A percentile compares a stretch with the other conserved stretches of the same genome.
These are phyloP conservation scores for Aphanomyces invadans DNA, from an alignment of 352 stramenopile genomes.

Conservation along the genomic window DNA sequence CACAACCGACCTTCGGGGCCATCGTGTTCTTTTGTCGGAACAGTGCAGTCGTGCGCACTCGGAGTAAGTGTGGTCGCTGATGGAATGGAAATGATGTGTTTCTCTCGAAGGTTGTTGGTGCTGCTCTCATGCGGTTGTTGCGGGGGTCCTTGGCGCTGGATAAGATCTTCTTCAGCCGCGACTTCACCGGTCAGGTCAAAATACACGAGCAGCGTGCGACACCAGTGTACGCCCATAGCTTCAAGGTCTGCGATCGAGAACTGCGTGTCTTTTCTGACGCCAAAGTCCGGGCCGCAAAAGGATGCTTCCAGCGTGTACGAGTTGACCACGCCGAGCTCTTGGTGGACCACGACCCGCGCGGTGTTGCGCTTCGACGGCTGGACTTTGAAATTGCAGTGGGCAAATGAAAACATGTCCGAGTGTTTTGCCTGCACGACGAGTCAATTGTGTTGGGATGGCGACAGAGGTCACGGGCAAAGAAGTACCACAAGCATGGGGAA, in stretches of 20 bases:
- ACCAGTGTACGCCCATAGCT: constrained; percentile 65
- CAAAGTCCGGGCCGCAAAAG: constrained; percentile 82
- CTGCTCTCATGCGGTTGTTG: constrained; percentile 26
- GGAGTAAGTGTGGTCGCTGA: no score
- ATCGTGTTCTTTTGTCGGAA: background rate
- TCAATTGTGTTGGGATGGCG: no score
- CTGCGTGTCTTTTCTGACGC: constrained; percentile 52
- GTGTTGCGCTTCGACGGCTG: constrained; percentile 86
- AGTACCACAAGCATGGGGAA: constrained; percentile 64
- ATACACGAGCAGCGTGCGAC: constrained; percentile 66
- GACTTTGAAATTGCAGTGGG: constrained; percentile 85
- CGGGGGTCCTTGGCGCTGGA: background rate
- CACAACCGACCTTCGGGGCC: background rate
- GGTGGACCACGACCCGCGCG: constrained; percentile 83
- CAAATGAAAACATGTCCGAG: constrained; percentile 65
- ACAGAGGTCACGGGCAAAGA: no score
- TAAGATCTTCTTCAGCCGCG: constrained; percentile 5
- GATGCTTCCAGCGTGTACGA: constrained; percentile 88
- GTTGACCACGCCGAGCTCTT: constrained; percentile 77
- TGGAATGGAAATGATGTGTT: no score
- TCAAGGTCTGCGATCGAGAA: constrained; percentile 69
- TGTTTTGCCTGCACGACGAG: constrained; percentile 33
- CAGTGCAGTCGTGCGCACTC: no score
- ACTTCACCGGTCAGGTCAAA: constrained; percentile 36
- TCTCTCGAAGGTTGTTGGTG: background rate